These are phyloP conservation scores for Medakamo hakoo DNA, from an alignment of 139 green algal species.

Conservation along the genomic window DNA sequence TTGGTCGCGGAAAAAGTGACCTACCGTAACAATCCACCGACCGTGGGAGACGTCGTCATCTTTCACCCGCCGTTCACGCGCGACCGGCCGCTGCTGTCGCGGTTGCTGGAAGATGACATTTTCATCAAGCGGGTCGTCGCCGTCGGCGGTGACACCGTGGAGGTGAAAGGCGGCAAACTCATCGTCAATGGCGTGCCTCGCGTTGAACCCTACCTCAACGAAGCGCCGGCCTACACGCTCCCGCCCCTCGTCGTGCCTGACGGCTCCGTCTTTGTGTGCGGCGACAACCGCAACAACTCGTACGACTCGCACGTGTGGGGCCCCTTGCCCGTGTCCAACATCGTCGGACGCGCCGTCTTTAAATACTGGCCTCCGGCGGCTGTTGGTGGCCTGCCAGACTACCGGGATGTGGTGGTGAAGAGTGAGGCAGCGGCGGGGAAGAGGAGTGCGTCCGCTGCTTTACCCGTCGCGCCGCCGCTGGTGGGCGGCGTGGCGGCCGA, in stretches of 20 bases:
- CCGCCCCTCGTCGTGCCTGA: constrained; percentile 42
- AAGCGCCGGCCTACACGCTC: constrained; percentile 60
- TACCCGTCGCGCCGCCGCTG: too few relatives aligned
- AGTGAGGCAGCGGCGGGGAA: too few relatives aligned
- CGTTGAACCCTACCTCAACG: constrained; percentile 69
- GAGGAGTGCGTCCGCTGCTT: too few relatives aligned
- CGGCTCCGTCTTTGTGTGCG: constrained; percentile 81
- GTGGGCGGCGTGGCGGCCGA: too few relatives aligned
- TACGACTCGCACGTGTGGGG: constrained; percentile 97
- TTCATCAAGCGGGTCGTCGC: constrained; percentile 98
- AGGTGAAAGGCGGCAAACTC: constrained; percentile 66
- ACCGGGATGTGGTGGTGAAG: constrained; percentile 22
- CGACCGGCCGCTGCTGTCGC: constrained; percentile 6
- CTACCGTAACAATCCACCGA: constrained; percentile 64
- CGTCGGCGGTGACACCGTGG: constrained; percentile 24
- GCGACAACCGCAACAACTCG: constrained; percentile 98
- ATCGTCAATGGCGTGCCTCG: constrained; percentile 66
- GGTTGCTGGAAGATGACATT: constrained; percentile 57
- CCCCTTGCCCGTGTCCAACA: constrained; percentile 71
- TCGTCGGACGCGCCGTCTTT: constrained; percentile 66
- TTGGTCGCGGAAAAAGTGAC: constrained; percentile 95
- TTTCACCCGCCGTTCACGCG: constrained; percentile 70
- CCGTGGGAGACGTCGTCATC: constrained; percentile 81
- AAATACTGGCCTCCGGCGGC: constrained; percentile 85
- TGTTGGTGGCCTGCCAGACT: constrained; percentile 45